Evolutionary conservation across 805 yeast genomes (phyloP), one percentile per base, ranked within the genome.

Genomic region (Lipomyces spencermartinsiae): DNA sequence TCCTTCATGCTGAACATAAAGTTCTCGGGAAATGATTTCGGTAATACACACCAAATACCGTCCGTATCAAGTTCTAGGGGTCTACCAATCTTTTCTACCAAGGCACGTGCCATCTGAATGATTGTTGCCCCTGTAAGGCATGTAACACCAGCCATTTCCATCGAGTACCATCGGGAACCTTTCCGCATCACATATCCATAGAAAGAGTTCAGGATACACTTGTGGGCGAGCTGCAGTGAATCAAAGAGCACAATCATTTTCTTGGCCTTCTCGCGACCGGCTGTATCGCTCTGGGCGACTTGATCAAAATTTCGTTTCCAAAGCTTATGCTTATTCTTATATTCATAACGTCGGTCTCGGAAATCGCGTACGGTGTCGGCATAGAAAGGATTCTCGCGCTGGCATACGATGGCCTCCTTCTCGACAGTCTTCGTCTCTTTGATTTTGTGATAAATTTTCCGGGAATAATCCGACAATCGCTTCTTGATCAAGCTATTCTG

Each of bases 111-210:
- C 95, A 94, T 91, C 79, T 96, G 98, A 82, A 95, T 95, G 74
- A 95, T 95, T 0, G 97, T 92, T 0, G 99, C 97, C 63, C 99
- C 99, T 0, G 99, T 95, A 60, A 93, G 83, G 84, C 99, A 96
- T 0, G 99, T 95, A 22, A 95, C 95, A 71, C 99, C 99, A 0
- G 99, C 99, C 99, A 96, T 95, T 78, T 95, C 99, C 95, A 95
- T 93, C 0, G 99, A 95, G 75, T 93, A 95, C 99, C 99, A 95
- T 68, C 99, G 85, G 0, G 99, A 95, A 53, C 99, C 99, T 75
- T 95, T 95, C 79, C 99, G 86, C 99, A 95, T 95, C 14, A 95
- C 99, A 75, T 95, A 95, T 61, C 99, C 99, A 75, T 95, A 95
- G 77, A 95, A 95, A 0, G 98, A 94, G 76, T 95, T 95, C 75